A percentile compares a stretch with the other conserved stretches of the same genome.
Conservation (phyloP, 345 rosid species). For the Cardamine resedifolia region DNA sequence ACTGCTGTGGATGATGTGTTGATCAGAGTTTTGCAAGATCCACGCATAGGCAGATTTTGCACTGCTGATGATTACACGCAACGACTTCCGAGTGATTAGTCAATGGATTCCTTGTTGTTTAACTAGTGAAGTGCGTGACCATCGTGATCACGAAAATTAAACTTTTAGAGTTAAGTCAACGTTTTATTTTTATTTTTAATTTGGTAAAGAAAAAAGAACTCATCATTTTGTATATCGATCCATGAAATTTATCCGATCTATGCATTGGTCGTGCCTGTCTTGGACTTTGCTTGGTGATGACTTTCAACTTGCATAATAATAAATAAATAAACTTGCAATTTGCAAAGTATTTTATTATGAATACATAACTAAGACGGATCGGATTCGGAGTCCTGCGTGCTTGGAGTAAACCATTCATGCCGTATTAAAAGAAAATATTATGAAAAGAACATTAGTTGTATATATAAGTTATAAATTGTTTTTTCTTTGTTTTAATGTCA, state of each 20-base stretch:
- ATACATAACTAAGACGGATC: background rate
- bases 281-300: conserved; percentile 4
- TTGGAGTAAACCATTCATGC: conserved; percentile 1
- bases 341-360: background rate
- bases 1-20: background rate
- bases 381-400: background rate
- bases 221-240: background rate
- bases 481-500: too few species aligned
- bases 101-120: conserved; percentile 11
- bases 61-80: conserved; percentile 10
- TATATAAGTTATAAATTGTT: too few species aligned
- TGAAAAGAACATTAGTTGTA: background rate
- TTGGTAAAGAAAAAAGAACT: background rate
- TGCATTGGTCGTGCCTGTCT: background rate
- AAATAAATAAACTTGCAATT: background rate
- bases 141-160: background rate
- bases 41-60: conserved; percentile 11
- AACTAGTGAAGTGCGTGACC: conserved; percentile 32
- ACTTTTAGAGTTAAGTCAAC: background rate
- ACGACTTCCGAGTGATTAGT: background rate
- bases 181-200: too few species aligned
- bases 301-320: background rate
- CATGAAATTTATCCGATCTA: background rate
- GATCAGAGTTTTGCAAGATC: conserved; percentile 13
- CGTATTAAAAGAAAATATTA: background rate